phyloP scores from a whole-genome alignment of 768 basidiomycete genomes.

The Pilatotrama ljubarskyi region DNA sequence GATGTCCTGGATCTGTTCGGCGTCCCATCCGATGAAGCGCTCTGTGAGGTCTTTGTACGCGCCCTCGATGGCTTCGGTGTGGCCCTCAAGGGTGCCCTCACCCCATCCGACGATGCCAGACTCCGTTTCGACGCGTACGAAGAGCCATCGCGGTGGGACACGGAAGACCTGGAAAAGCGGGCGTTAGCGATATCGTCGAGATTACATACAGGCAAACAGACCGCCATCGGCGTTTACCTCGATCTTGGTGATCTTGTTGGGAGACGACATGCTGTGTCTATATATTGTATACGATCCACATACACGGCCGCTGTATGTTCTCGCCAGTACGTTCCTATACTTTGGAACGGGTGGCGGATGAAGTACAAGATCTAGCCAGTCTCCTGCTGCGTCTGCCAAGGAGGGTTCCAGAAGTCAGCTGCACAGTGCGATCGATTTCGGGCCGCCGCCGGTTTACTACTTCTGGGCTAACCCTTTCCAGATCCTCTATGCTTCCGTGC shows the following conservation, averaged over 20 bases:
- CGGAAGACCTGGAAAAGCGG: slow-evolving; percentile 50
- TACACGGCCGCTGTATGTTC: too few relatives aligned
- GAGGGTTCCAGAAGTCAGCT: slow-evolving; percentile 1
- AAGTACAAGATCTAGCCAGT: background rate
- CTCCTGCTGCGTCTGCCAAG: background rate
- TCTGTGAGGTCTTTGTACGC: slow-evolving; percentile 58
- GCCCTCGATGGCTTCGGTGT: slow-evolving; percentile 74
- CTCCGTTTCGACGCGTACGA: slow-evolving; percentile 66
- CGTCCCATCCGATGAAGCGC: slow-evolving; percentile 60
- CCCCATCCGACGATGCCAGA: slow-evolving; percentile 73
- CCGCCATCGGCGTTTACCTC: slow-evolving; percentile 22
- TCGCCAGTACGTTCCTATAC: too few relatives aligned
- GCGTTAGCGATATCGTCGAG: background rate
- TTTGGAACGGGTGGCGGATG: too few relatives aligned
- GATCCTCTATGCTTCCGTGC: too few relatives aligned
- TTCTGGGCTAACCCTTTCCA: too few relatives aligned
- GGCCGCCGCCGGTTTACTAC: background rate
- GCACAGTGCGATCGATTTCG: background rate
- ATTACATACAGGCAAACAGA: background rate
- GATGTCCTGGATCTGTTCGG: slow-evolving; percentile 69
- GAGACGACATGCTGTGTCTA: background rate
- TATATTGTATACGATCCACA: too few relatives aligned
- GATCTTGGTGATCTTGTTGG: slow-evolving; percentile 31
- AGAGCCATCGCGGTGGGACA: slow-evolving; percentile 72
- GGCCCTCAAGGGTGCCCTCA: slow-evolving; percentile 71